Base-by-base conservation (phyloP, 192 early-diverging fungal species). In the Backusella macrospora region DNA sequence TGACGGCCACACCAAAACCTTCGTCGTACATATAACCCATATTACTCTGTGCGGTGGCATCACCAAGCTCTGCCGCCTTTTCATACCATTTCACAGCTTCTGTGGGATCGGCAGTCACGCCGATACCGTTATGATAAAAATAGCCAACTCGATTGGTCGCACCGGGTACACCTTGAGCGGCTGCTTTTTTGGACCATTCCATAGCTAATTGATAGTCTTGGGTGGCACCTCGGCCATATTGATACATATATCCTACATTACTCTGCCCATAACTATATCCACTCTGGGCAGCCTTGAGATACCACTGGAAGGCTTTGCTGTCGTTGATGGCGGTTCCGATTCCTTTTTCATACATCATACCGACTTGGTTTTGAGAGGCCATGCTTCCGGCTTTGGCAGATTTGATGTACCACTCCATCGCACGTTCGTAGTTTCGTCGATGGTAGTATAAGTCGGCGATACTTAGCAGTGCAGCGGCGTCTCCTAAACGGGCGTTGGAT, bases 1-100 rank as follows among this genome's bases (percentile, higher is more conserved):
- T 59, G 21, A 59, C 21, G 26, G 52, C 75, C 3, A 87, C 77
- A 9, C 94, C 94, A 2, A 90, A 71, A 3, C 93, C 94, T 77
- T 94, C 91, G 63, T 94, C 92, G 70, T 93, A 95, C 40, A 93
- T 81, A 73, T 89, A 90, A 2, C 92, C 94, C 29, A 96, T 84
- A 15, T 91, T 92, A 70, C 38, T 40, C 73, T 87, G 85, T 7
- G 86, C 87, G 5, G 85, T 81, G 3, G 83, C 82, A 48, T 88
- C 80, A 47, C 83, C 72, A 62, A 88, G 72, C 46, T 89, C 85
- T 7, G 86, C 87, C 7, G 79, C 79, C 43, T 84, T 78, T 47
- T 81, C 77, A 62, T 89, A 89, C 84, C 86, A 87, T 55, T 83
- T 78, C 1, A 87, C 82, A 5, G 88, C 88, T 44, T 86, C 77